A percentile compares a stretch with the other conserved stretches of the same genome.
Evolutionary conservation across 139 green algal species (phyloP).

Genomic region (Chlorella sp.): DNA sequence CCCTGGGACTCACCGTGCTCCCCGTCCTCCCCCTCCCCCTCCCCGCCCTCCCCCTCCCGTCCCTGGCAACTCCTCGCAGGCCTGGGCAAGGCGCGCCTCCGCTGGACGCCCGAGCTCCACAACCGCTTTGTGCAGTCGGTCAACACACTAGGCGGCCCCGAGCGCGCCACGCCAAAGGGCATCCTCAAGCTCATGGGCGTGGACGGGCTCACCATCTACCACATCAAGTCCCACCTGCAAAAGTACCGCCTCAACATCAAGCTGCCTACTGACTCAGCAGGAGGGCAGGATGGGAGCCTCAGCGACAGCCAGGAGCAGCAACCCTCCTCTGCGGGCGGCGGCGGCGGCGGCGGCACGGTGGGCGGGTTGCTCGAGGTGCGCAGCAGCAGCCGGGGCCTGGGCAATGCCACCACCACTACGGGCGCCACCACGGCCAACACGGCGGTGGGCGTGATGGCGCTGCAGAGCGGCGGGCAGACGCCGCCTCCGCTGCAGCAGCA

Average conservation of each 20-base stretch:
- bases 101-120: conserved; percentile 64
- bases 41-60: too few relatives aligned
- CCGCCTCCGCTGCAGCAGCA: too few relatives aligned
- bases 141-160: conserved; percentile 42
- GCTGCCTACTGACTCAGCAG: conserved; percentile 36
- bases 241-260: conserved; percentile 87
- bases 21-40: too few relatives aligned
- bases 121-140: conserved; percentile 35
- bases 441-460: too few relatives aligned
- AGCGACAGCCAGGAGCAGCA: conserved; percentile 6
- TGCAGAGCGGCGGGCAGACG: too few relatives aligned
- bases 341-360: too few relatives aligned
- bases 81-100: conserved; percentile 38
- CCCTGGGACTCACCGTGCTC: too few relatives aligned
- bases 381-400: conserved; percentile 1
- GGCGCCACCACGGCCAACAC: too few relatives aligned
- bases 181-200: conserved; percentile 60
- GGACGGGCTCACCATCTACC: conserved; percentile 80
- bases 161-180: conserved; percentile 60
- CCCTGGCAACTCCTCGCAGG: too few relatives aligned
- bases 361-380: background rate
- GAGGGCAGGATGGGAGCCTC: conserved; percentile 5
- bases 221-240: conserved; percentile 88
- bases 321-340: conserved; percentile 2
- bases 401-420: background rate